Base-by-base conservation (phyloP, 2,329 filamentous ascomycete genomes). In the Capronia americana region DNA sequence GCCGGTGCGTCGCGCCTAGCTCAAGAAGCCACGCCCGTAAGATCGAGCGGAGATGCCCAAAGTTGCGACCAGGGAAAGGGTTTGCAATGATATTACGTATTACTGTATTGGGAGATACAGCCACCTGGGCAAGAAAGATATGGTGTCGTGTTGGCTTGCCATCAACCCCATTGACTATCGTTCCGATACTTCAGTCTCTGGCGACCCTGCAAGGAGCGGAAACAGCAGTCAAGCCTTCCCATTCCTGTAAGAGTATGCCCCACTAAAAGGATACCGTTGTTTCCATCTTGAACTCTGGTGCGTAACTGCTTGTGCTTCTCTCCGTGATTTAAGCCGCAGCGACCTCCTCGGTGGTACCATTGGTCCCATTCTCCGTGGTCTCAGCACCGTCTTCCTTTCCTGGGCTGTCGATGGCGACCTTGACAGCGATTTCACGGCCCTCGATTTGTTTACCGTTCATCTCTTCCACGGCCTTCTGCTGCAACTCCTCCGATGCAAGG, bases 401-500 rank as follows among this genome's bases (percentile, higher is more conserved):
- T 72, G 95, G 95, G 86, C 93, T 97, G 85, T 99, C 95, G 78
- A 99, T 98, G 78, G 95, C 95, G 79, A 99, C 93, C 91, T 99
- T 99, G 87, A 99, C 95, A 72, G 95, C 95, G 75, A 99, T 99
- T 85, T 98, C 94, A 77, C 95, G 94, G 72, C 94, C 95, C 81
- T 98, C 95, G 74, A 99, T 95, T 80, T 97, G 92, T 89, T 97
- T 98, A 83, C 93, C 95, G 83, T 99, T 97, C 95, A 99, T 99
- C 86, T 99, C 95, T 61, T 84, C 79, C 73, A 97, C 96, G 72
- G 95, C 95, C 90, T 97, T 97, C 84, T 96, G 89, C 87, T 99
- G 95, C 77, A 94, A 83, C 82, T 97, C 93, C 86, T 99, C 94
- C 20, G 92, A 96, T 71, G 90, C 91, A 69, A 99, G 90, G 68